Base-by-base conservation (phyloP, 1,139 yeast genomes). In the Wickerhamomyces sp. region DNA sequence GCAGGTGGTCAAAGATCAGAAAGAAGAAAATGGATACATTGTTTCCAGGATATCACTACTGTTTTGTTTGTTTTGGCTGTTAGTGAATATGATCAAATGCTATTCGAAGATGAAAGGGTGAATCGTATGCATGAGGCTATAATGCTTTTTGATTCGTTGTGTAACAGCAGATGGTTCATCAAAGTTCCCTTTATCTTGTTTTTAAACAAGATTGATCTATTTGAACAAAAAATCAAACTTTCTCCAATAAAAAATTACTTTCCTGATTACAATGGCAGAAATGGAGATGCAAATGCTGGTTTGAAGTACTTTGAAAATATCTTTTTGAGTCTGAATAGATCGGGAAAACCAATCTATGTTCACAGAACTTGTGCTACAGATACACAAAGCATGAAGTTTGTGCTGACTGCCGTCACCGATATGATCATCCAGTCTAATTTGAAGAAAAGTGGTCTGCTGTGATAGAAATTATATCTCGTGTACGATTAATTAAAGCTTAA, bases 1-100 rank as follows among this genome's bases (percentile, higher is more conserved):
- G 97, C 96, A 6, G 99, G 99, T 32, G 99, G 99, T 2, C 98
- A 91, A 61, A 68, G 98, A 39, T 78, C 89, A 27, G 98, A 91
- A 60, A 72, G 98, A 39, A 78, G 81, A 47, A 91, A 91, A 57
- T 91, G 98, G 98, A 85, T 91, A 42, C 96, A 89, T 57, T 86
- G 95, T 54, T 91, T 93, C 60, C 94, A 89, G 52, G 87, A 85
- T 45, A 88, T 91, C 37, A 84, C 95, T 0, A 87, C 95, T 2
- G 81, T 93, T 1, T 60, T 91, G 25, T 91, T 88, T 59, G 96
- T 91, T n/a, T 74, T 85, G 19, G 96, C 97, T 0, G 78, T 88
- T 23, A 78, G 88, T 31, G 98, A 91, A 60, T 91, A 86, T 57
- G 97, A 91, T 61, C 96, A 91, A 59, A 79, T 74, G 65, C 61